Evolutionary conservation across 176 grass and related monocot species (phyloP).

Genomic region (Saccharum spontaneum): DNA sequence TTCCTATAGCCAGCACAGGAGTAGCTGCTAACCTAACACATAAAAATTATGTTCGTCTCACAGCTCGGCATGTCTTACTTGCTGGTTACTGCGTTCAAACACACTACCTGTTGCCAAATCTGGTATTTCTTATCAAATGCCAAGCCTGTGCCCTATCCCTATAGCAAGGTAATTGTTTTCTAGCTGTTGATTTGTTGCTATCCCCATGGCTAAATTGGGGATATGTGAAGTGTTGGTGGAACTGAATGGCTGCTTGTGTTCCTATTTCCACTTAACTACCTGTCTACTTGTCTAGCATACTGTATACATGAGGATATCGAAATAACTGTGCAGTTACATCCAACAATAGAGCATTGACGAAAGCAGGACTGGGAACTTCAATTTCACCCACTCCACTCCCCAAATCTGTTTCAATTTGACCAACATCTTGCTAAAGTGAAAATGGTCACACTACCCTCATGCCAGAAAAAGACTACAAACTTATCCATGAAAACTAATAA

Average conservation of each 20-base stretch:
- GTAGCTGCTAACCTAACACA: background rate
- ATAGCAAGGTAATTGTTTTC: background rate
- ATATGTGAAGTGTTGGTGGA: background rate
- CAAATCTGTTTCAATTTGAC: constrained; percentile 6
- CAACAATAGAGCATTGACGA: background rate
- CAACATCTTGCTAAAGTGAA: background rate
- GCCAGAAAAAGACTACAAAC: background rate
- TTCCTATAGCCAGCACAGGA: background rate
- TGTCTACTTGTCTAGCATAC: background rate
- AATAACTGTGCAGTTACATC: background rate
- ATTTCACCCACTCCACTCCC: background rate
- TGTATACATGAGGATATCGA: background rate
- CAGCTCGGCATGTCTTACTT: no score
- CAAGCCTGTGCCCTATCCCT: background rate
- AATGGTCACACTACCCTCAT: background rate
- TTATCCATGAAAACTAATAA: background rate
- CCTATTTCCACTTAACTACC: background rate
- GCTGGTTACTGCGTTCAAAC: background rate
- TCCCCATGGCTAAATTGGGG: background rate
- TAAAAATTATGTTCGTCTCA: background rate
- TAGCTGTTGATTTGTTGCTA: background rate
- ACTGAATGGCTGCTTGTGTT: background rate
- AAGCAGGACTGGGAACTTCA: background rate
- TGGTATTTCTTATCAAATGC: background rate
- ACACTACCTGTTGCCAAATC: background rate